Conservation (phyloP, 805 yeast genomes). For the Saccharomycopsis schoenii region DNA sequence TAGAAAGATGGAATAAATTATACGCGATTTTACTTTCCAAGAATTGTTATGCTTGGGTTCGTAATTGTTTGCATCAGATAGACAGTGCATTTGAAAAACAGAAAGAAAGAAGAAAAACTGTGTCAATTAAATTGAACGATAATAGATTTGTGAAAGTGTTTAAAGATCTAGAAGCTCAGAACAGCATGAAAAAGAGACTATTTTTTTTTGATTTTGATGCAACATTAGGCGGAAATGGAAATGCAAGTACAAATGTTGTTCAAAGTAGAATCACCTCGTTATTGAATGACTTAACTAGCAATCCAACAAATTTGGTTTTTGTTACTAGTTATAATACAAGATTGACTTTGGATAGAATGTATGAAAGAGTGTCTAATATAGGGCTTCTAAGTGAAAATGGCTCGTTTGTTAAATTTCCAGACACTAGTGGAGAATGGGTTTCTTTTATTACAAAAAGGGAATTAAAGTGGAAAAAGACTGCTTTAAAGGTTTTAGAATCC, state of each 20-base stretch:
- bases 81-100: conserved; percentile 42
- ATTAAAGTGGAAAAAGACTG: conserved; percentile 50
- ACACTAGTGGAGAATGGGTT: conserved; percentile 38
- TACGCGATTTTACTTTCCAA: conserved; percentile 49
- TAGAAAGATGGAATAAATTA: conserved; percentile 51
- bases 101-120: conserved; percentile 29
- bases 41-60: conserved; percentile 72
- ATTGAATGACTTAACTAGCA: conserved; percentile 47
- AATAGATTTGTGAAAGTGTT: conserved; percentile 29
- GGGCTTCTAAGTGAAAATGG: conserved; percentile 92
- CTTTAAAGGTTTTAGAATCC: conserved; percentile 43
- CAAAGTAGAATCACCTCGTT: conserved; percentile 49
- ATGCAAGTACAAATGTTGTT: conserved; percentile 40
- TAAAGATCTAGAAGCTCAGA: conserved; percentile 19
- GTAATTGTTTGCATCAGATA: conserved; percentile 43
- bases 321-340: conserved; percentile 58
- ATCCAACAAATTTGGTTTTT: conserved; percentile 58
- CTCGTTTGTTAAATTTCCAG: conserved; percentile 51
- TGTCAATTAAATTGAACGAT: conserved; percentile 25
- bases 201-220: conserved; percentile 44
- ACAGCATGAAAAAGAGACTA: conserved; percentile 26
- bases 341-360: conserved; percentile 55
- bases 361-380: conserved; percentile 53
- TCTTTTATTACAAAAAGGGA: conserved; percentile 47
- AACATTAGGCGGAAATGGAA: conserved; percentile 23